These are phyloP conservation scores for Trichosporon coremiiforme DNA, from an alignment of 1,284 basidiomycete genomes.

Conservation along the genomic window DNA sequence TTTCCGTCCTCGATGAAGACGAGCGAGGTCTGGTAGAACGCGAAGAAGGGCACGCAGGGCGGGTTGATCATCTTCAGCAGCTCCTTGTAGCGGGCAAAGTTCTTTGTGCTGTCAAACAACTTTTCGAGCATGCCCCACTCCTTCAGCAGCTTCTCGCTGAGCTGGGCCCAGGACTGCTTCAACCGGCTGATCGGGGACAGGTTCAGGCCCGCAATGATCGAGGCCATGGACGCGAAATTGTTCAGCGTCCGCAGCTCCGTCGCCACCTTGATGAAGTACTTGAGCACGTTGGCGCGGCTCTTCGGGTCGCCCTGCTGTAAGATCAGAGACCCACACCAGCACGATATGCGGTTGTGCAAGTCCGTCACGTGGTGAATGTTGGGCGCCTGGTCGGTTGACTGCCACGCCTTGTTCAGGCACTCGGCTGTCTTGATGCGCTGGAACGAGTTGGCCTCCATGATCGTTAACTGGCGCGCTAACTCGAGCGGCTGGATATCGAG, in stretches of 20 bases:
- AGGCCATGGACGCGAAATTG: constrained; percentile 98
- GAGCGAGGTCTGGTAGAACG: constrained; percentile 91
- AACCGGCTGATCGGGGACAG: constrained; percentile 88
- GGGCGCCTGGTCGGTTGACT: constrained; percentile 33
- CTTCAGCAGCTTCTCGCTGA: constrained; percentile 55
- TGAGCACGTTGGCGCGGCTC: constrained; percentile 75
- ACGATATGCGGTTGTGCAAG: constrained; percentile 75
- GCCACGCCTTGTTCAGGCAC: constrained; percentile 67
- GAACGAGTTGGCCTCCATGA: constrained; percentile 85
- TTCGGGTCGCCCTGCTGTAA: constrained; percentile 79
- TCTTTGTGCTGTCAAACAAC: constrained; percentile 85
- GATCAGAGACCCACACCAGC: constrained; percentile 88
- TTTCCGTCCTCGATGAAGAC: constrained; percentile 99
- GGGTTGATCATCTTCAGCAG: constrained; percentile 82
- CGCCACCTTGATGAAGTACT: constrained; percentile 85
- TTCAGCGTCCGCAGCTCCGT: constrained; percentile 83
- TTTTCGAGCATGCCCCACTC: constrained; percentile 69
- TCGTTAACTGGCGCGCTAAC: constrained; percentile 88
- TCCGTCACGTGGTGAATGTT: constrained; percentile 69
- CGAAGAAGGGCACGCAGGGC: constrained; percentile 97
- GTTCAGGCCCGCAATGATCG: constrained; percentile 90
- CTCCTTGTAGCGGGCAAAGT: constrained; percentile 89
- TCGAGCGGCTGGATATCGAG: constrained; percentile 72
- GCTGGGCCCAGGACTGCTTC: constrained; percentile 77
- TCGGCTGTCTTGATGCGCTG: constrained; percentile 87